These are phyloP conservation scores for Aureobasidium leucospermi DNA, from an alignment of 2,329 filamentous ascomycete species.

Conservation along the genomic window DNA sequence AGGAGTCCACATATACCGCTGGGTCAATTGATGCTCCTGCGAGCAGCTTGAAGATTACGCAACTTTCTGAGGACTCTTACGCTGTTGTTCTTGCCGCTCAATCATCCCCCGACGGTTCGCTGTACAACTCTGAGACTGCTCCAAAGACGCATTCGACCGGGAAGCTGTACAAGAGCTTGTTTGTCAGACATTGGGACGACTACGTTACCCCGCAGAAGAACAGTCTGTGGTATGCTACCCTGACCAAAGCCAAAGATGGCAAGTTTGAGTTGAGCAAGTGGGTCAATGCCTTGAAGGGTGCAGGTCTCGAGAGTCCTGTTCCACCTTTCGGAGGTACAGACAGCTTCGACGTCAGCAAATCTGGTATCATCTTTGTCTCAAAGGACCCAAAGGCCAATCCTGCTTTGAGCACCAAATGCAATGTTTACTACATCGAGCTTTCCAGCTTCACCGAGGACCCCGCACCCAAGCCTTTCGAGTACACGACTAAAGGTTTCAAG, in stretches of 20 bases:
- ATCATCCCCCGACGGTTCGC: conserved; percentile 59
- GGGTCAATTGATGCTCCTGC: conserved; percentile 40
- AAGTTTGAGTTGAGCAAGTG: conserved; percentile 39
- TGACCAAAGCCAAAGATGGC: conserved; percentile 35
- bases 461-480: conserved; percentile 45
- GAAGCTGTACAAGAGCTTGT: conserved; percentile 43
- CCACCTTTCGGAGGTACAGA: conserved; percentile 69
- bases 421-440: conserved; percentile 67
- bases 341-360: conserved; percentile 67
- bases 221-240: conserved; percentile 63
- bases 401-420: conserved; percentile 71
- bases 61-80: conserved; percentile 30
- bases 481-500: conserved; percentile 51
- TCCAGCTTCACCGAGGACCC: conserved; percentile 50
- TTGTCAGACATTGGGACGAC: conserved; percentile 48
- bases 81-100: conserved; percentile 49
- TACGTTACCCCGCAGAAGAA: conserved; percentile 61
- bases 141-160: conserved; percentile 41
- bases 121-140: conserved; percentile 48
- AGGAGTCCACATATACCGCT: conserved; percentile 27
- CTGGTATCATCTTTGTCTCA: conserved; percentile 64
- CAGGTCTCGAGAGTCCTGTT: conserved; percentile 57
- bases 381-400: conserved; percentile 66
- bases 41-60: conserved; percentile 40
- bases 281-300: conserved; percentile 57